These are phyloP conservation scores for Citrus maxima DNA, from an alignment of 345 rosid species.

Conservation along the genomic window DNA sequence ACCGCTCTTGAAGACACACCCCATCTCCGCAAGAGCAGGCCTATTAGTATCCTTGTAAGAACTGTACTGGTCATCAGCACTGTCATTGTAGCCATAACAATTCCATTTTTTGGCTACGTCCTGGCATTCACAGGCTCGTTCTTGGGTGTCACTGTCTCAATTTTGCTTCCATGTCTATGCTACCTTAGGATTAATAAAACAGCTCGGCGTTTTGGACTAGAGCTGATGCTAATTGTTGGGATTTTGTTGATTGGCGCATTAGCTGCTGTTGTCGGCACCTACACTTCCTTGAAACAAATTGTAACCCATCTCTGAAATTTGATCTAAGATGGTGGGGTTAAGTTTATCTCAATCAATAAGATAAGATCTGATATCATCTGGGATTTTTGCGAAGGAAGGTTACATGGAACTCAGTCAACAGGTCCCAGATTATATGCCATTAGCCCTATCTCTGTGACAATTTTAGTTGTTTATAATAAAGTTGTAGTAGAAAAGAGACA, in stretches of 20 bases:
- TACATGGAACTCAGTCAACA: neutral
- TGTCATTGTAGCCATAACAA: constrained; percentile 42
- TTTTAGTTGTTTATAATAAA: neutral
- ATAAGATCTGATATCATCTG: neutral
- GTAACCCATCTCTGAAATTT: constrained; percentile 29
- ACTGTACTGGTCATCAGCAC: constrained; percentile 54
- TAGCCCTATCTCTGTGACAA: neutral
- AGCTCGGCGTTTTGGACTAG: constrained; percentile 30
- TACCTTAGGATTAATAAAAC: constrained; percentile 46
- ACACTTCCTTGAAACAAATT: constrained; percentile 46
- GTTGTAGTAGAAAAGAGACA: neutral
- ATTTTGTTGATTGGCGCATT: constrained; percentile 39
- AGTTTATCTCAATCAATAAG: neutral
- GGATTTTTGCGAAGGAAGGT: neutral
- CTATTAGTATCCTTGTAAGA: constrained; percentile 39
- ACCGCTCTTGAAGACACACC: constrained; percentile 45
- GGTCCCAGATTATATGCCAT: neutral
- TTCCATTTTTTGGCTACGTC: constrained; percentile 63
- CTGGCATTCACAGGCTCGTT: constrained; percentile 67
- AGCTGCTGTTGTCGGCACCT: constrained; percentile 45
- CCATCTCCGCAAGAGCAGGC: constrained; percentile 25
- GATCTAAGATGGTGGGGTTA: neutral
- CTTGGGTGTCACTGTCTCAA: constrained; percentile 43
- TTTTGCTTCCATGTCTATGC: constrained; percentile 62
- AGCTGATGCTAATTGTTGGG: constrained; percentile 29